Evolutionary conservation across 371 early-diverging fungal genomes (phyloP).

Genomic region (Mucor mucedo): DNA sequence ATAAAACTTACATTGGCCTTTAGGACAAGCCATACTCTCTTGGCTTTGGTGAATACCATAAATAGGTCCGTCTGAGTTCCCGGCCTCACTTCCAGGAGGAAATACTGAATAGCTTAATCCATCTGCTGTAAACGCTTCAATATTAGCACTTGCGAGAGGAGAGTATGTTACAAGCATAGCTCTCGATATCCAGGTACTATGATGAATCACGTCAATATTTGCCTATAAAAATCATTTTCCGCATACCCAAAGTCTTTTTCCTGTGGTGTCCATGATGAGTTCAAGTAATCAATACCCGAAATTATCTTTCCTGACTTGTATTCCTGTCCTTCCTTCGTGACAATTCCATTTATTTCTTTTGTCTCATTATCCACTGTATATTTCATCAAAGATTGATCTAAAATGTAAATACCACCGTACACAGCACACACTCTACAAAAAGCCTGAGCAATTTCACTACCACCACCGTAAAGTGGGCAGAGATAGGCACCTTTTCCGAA

Average conservation of each 20-base stretch:
- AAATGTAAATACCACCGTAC: slow-evolving; percentile 87
- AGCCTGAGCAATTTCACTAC: slow-evolving; percentile 89
- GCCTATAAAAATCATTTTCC: slow-evolving; percentile 3
- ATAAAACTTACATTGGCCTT: slow-evolving; percentile 57
- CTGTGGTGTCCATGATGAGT: slow-evolving; percentile 41
- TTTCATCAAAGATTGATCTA: slow-evolving; percentile 56
- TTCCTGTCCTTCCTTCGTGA: slow-evolving; percentile 51
- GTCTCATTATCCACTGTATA: slow-evolving; percentile 41
- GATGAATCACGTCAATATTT: neutral
- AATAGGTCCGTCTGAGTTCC: slow-evolving; percentile 51
- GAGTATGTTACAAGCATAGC: slow-evolving; percentile 57
- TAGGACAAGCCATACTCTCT: slow-evolving; percentile 70
- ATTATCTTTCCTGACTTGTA: slow-evolving; percentile 56
- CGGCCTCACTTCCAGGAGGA: slow-evolving; percentile 52
- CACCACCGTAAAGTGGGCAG: slow-evolving; percentile 87
- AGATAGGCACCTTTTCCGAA: slow-evolving; percentile 87
- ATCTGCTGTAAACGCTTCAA: slow-evolving; percentile 31
- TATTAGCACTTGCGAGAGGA: slow-evolving; percentile 38
- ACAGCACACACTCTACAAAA: slow-evolving; percentile 92
- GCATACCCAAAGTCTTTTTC: slow-evolving; percentile 32
- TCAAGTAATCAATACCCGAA: slow-evolving; percentile 58
- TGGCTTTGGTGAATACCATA: slow-evolving; percentile 60
- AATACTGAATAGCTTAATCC: slow-evolving; percentile 60
- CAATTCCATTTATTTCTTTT: slow-evolving; percentile 48
- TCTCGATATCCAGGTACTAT: slow-evolving; percentile 53